phyloP scores from a whole-genome alignment of 306 rosid species.

The Abrus precatorius region DNA sequence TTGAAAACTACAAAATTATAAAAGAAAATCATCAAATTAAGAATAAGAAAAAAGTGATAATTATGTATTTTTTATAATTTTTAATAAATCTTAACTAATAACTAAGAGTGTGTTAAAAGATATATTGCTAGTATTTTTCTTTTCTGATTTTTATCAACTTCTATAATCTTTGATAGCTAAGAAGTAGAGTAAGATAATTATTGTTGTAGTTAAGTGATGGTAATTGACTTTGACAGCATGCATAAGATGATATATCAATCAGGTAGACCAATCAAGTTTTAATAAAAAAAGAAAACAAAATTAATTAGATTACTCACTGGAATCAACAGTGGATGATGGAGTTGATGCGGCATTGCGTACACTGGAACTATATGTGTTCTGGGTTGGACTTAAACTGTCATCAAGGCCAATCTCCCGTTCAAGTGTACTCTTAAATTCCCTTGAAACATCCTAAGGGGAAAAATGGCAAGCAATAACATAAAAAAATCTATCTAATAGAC shows the following conservation, averaged over 20 bases:
- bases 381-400: conserved; percentile 69
- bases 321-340: conserved; percentile 68
- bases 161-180: not conserved
- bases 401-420: conserved; percentile 98
- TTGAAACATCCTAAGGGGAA: conserved; percentile 81
- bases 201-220: not conserved
- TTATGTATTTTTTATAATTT: too few relatives aligned
- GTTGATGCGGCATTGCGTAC: conserved; percentile 51
- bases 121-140: too few relatives aligned
- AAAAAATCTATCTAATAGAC: conserved; percentile 38
- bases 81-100: too few relatives aligned
- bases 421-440: conserved; percentile 96
- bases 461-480: conserved; percentile 42
- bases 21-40: too few relatives aligned
- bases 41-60: too few relatives aligned
- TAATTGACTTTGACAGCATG: conserved; percentile 12
- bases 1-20: too few relatives aligned
- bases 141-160: not conserved
- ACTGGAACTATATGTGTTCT: conserved; percentile 56
- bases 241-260: conserved; percentile 26
- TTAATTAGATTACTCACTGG: conserved; percentile 69
- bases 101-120: too few relatives aligned
- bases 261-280: not conserved
- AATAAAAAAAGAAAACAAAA: not conserved
- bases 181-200: not conserved